Conservation (phyloP, 768 basidiomycete genomes). For the Scleroderma citrinum region DNA sequence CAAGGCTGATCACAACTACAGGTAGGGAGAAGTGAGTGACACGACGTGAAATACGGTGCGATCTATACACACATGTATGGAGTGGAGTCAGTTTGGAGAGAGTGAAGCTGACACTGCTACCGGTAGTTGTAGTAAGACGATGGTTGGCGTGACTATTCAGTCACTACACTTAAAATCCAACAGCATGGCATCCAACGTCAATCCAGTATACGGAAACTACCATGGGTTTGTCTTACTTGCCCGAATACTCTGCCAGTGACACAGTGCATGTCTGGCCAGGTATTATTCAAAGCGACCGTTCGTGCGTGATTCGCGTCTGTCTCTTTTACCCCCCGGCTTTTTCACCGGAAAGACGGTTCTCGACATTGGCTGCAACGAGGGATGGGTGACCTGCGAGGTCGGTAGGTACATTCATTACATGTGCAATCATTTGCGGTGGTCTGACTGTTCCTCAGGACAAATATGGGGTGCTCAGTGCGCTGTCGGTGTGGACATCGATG, state of each 20-base stretch:
- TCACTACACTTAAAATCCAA: background rate
- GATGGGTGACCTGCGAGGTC: conserved; percentile 82
- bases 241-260: background rate
- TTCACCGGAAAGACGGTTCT: conserved; percentile 58
- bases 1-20: conserved; percentile 28
- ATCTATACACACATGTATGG: conserved; percentile 15
- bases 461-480: conserved; percentile 56
- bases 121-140: background rate
- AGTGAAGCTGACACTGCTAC: too few species aligned
- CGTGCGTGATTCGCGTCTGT: conserved; percentile 57
- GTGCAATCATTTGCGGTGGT: background rate
- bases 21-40: conserved; percentile 3
- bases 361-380: conserved; percentile 86
- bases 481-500: conserved; percentile 83
- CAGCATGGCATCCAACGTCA: conserved; percentile 7
- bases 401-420: conserved; percentile 37
- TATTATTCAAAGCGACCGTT: conserved; percentile 75
- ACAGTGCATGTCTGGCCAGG: conserved; percentile 27
- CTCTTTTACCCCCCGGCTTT: conserved; percentile 47
- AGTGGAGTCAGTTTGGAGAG: conserved; percentile 26
- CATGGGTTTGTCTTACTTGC: conserved; percentile 43
- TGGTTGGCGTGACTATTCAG: background rate
- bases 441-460: conserved; percentile 46
- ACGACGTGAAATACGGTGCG: background rate
- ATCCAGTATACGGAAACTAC: conserved; percentile 67